phyloP scores from a whole-genome alignment of 2,329 filamentous ascomycete species.

The Dactylellina leptospora region DNA sequence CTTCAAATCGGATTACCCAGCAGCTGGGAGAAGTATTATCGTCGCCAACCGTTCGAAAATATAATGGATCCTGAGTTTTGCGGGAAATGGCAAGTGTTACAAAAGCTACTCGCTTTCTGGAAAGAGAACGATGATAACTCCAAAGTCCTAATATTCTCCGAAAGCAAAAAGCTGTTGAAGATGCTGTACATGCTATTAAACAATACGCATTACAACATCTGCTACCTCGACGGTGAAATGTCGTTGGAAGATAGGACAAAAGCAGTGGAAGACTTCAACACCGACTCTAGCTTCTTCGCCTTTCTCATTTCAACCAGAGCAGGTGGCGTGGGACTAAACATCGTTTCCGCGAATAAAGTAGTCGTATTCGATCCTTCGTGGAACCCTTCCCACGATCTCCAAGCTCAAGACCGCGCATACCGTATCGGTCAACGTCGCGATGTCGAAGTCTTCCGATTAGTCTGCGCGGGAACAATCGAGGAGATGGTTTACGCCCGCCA shows the following conservation, averaged over 20 bases:
- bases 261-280: constrained; percentile 89
- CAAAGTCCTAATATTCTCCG: constrained; percentile 94
- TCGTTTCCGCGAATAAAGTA: constrained; percentile 97
- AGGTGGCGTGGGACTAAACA: constrained; percentile 92
- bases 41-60: constrained; percentile 79
- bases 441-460: constrained; percentile 92
- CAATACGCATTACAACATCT: constrained; percentile 87
- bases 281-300: constrained; percentile 84
- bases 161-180: constrained; percentile 83
- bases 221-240: constrained; percentile 87
- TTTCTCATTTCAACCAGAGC: constrained; percentile 95
- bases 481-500: constrained; percentile 97
- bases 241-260: constrained; percentile 79
- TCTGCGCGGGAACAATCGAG: constrained; percentile 91
- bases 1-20: constrained; percentile 79
- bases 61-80: constrained; percentile 90
- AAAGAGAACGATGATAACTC: constrained; percentile 76
- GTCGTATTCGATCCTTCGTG: constrained; percentile 97
- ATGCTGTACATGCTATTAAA: constrained; percentile 87
- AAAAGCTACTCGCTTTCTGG: constrained; percentile 88
- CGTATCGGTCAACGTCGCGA: constrained; percentile 91
- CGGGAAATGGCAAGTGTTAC: constrained; percentile 91
- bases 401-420: constrained; percentile 95
- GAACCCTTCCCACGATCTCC: constrained; percentile 94
- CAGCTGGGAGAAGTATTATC: constrained; percentile 75